Evolutionary conservation across 2,329 filamentous ascomycete genomes (phyloP), one percentile per base, ranked within the genome.

Genomic region (Trichoderma sp.): DNA sequence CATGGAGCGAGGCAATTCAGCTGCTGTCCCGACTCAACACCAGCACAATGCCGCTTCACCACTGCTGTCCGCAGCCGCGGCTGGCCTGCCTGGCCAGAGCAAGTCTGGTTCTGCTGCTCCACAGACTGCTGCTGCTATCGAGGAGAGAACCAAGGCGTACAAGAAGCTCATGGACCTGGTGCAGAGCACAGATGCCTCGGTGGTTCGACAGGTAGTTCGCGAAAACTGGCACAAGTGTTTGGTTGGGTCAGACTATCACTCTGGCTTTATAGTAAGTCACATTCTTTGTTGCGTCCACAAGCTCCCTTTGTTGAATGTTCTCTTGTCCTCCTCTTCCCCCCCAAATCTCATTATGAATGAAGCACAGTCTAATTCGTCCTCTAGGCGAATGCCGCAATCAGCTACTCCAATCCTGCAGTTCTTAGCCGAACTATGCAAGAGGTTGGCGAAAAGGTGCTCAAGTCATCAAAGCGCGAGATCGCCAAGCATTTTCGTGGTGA

Each of bases 171-270:
- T 58, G 1, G 35, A 68, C 3, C 34, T 79, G 22, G 74, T 87
- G 5, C 76, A 79, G 17, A 78, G 79, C 50, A 76, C 80, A 15
- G 70, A 80, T 7, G 77, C 83, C 0, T 76, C 81, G 35, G 79
- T 81, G n/a, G 82, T 86, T 22, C 79, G 84, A 13, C 81, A 82
- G 53, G 79, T 80, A 1, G 71, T 87, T 12, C 79, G 85, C 27
- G 84, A 86, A 69, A 79, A 82, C 65, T 86, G 84, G 82, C 77
- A 84, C 50, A 85, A 82, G 70, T 81, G 81, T 19, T 70, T 86
- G 2, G 65, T 82, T 4, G 84, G 84, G 10, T 84, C 82, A 4
- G 81, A 84, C 12, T 86, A 84, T 67, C 84, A 87, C 69, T 77
- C 81, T 50, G 79, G 81, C 2, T 87, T 87, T 69, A 67, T 87